Base-by-base conservation (phyloP, 192 early-diverging fungal species). In the Funneliformis mosseae region DNA sequence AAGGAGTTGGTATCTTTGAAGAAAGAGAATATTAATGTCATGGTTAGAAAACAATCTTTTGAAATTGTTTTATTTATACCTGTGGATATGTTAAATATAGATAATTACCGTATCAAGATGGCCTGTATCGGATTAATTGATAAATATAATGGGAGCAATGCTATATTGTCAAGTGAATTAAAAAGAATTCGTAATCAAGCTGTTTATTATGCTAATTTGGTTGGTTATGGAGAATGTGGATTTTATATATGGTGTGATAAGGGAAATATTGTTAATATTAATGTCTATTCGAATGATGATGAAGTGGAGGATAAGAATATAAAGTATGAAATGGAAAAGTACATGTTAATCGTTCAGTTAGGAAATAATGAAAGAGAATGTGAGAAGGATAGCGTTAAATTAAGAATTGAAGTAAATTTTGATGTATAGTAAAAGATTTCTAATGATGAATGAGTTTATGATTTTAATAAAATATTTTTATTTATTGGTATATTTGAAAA, bases 111-210 rank as follows among this genome's bases (percentile, higher is more conserved):
- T 42, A 7, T 69, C n/a, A 74, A 71, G 21, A 55, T 80, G 4
- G 45, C 83, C 14, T 83, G 78, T 42, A 62, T 84, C 25, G 83
- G 83, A 11, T 62, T 84, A 12, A 76, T 80, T 45, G 74, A 84
- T 70, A 84, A 84, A 63, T 84, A 83, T 63, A 84, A 84, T 42
- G 66, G 83, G 16, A 76, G 62, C 6, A 39, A 33, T 28, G 70
- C 83, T 23, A 50, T 84, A 16, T 9, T 39, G 8, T 48, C 42
- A 28, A 11, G 25, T 48, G 64, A 61, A 68, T 68, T 78, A 67
- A 42, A 41, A 5, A 70, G 12, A 21, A 39, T 41, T 41, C n/a
- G 18, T 43, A n/a, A n/a, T 12, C 4, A 69, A 69, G 33, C 7
- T 1, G 41, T 74, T 1, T 74, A 74, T 59, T 55, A 39, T 33